Conservation (phyloP, 768 basidiomycete species). For the Kondoa subrosea region DNA sequence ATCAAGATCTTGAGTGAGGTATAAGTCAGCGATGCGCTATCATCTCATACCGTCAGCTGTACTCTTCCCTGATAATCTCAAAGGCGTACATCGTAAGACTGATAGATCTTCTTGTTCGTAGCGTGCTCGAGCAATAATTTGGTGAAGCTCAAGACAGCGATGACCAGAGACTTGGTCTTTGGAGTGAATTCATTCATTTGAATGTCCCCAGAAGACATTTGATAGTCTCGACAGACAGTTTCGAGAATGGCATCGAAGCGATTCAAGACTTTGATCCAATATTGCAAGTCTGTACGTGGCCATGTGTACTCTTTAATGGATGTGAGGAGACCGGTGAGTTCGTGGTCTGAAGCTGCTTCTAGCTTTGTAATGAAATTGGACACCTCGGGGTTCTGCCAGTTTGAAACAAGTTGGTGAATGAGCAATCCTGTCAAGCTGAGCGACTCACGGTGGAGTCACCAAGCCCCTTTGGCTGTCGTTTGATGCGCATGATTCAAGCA, state of each 20-base stretch:
- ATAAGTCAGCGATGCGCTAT: constrained; percentile 74
- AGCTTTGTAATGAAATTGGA: constrained; percentile 14
- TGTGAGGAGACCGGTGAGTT: constrained; percentile 51
- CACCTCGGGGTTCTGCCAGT: too few species aligned
- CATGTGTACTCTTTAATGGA: constrained; percentile 62
- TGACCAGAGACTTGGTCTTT: constrained; percentile 52
- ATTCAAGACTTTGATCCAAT: constrained; percentile 91
- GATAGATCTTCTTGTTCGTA: constrained; percentile 90
- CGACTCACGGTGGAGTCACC: background rate
- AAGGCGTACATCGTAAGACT: constrained; percentile 89
- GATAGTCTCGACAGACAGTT: constrained; percentile 63
- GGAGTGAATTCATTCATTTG: constrained; percentile 66
- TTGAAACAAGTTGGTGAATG: too few species aligned
- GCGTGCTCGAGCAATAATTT: constrained; percentile 86
- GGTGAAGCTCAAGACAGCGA: constrained; percentile 74
- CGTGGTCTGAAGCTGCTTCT: constrained; percentile 46
- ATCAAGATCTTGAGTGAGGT: constrained; percentile 77
- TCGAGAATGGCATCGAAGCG: constrained; percentile 82
- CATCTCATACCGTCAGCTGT: background rate
- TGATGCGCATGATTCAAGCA: background rate
- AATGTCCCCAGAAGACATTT: constrained; percentile 42
- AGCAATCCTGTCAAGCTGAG: too few species aligned
- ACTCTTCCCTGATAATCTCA: constrained; percentile 1
- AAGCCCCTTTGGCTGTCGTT: background rate
- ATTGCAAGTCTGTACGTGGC: constrained; percentile 89